Base-by-base conservation (phyloP, 2,329 filamentous ascomycete species). In the Alternaria arborescens region DNA sequence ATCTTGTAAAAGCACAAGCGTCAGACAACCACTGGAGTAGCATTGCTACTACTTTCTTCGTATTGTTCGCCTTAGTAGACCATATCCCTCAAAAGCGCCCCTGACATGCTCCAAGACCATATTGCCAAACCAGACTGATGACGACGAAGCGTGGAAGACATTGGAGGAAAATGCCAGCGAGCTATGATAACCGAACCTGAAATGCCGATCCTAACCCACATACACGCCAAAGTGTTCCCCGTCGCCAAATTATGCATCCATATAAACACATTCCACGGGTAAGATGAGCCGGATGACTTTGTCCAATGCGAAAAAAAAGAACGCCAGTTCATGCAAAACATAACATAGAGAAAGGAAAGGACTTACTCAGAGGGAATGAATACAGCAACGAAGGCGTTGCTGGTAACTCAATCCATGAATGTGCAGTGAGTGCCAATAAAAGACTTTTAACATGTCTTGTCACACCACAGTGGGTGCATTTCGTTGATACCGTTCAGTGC, bases 311-410 rank as follows among this genome's bases (percentile, higher is more conserved):
- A 24, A 8, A 42, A 20, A 24, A 16, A 18, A 18, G 36, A 52
- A 48, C 28, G 54, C 62, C 52, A 28, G 40, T 55, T 24, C 42
- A 67, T 66, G 60, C 62, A 64, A 62, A 55, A 34, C 55, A 50
- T 36, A 55, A 62, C 34, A 61, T 42, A 48, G 47, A 22, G 36
- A 41, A 43, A 62, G 41, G 8, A 50, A 43, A 40, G 16, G 14
- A 24, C 18, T 24, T 44, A 11, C 51, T 24, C 46, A 26, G 18
- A 40, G 46, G 52, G 51, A 38, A 42, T 30, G 34, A 40, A 42
- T 20, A 8, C 30, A 38, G 22, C 36, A 32, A 34, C 11, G 18
- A 46, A 38, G 40, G 30, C 16, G 28, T 48, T 48, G n/a, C 12
- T 34, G 28, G 18, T 20, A 20, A 6, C 40, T 10, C 22, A 8